phyloP scores from a whole-genome alignment of 2,329 filamentous ascomycete genomes.

The Neoascochyta sp. region DNA sequence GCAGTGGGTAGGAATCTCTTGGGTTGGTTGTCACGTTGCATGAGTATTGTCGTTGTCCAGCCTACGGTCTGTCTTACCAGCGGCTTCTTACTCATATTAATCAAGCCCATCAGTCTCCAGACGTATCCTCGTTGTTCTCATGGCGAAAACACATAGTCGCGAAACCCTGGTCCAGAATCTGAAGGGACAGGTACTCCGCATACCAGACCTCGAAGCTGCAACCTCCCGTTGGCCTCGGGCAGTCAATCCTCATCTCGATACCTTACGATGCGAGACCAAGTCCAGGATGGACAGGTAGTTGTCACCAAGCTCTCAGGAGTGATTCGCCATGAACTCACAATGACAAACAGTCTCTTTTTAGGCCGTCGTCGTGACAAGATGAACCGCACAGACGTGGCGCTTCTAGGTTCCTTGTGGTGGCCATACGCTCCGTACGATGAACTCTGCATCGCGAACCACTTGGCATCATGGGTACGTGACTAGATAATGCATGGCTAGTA shows the following conservation, averaged over 20 bases:
- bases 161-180: no score
- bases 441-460: neutral
- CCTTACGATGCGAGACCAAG: neutral
- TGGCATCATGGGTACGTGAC: neutral
- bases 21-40: no score
- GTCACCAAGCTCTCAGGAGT: neutral
- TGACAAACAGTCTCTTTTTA: neutral
- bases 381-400: neutral
- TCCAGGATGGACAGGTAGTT: neutral
- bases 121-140: no score
- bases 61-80: no score
- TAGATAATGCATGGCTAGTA: no score
- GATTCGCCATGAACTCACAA: neutral
- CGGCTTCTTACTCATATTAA: no score
- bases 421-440: neutral
- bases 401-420: neutral
- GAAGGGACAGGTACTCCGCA: no score
- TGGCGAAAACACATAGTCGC: no score
- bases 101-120: no score
- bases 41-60: no score
- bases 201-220: neutral
- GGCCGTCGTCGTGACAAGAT: neutral
- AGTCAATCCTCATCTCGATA: neutral
- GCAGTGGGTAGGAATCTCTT: no score
- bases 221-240: neutral